Evolutionary conservation across 2,329 filamentous ascomycete genomes (phyloP).

Genomic region (Trichoderma sp.): DNA sequence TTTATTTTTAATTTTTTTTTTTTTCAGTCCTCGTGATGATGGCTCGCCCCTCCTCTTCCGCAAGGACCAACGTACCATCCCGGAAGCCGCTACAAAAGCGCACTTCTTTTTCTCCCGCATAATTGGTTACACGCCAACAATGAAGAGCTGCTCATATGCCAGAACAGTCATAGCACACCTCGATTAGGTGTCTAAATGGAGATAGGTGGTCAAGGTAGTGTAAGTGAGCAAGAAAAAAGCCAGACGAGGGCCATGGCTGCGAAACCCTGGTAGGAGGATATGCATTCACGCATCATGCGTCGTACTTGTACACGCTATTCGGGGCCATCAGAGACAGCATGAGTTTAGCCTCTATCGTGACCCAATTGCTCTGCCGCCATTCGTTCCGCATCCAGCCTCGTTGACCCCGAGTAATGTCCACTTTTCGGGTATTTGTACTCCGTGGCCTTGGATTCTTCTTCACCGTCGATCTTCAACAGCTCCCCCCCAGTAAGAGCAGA

Average conservation of each 20-base stretch:
- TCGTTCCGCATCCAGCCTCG: background rate
- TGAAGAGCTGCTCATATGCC: background rate
- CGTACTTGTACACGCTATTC: background rate
- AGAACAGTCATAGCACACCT: background rate
- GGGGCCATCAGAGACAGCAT: background rate
- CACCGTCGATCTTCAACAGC: background rate
- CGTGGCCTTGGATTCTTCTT: background rate
- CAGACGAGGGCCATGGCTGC: conserved; percentile 5
- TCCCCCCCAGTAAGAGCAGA: background rate
- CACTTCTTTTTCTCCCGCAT: background rate
- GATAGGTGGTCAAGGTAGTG: background rate
- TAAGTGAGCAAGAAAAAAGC: background rate
- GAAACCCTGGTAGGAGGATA: background rate
- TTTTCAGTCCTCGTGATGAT: conserved; percentile 22
- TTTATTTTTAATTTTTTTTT: background rate
- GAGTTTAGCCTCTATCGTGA: background rate
- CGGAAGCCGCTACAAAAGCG: conserved; percentile 2
- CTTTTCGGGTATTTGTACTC: background rate
- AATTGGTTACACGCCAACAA: conserved; percentile 12
- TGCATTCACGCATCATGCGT: conserved; percentile 15
- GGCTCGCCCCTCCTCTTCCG: conserved; percentile 3
- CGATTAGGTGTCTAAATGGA: background rate
- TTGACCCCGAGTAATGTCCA: conserved; percentile 8
- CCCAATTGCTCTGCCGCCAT: background rate
- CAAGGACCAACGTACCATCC: conserved; percentile 18